These are phyloP conservation scores for Isatis tinctoria DNA, from an alignment of 345 rosid species.

Conservation along the genomic window DNA sequence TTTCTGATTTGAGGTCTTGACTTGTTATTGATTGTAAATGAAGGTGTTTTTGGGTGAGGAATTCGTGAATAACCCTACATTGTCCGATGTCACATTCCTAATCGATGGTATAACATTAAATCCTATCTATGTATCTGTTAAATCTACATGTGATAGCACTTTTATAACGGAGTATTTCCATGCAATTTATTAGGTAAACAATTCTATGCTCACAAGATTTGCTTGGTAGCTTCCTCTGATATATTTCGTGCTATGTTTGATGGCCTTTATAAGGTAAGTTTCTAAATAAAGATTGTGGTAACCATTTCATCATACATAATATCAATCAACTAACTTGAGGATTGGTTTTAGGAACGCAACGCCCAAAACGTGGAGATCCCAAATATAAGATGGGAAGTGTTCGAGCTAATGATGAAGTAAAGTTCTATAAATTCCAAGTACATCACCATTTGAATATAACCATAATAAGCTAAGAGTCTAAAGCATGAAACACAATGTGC, in stretches of 20 bases:
- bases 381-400: slow-evolving; percentile 71
- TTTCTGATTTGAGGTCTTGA: not conserved
- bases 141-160: not conserved
- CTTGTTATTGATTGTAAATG: not conserved
- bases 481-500: slow-evolving; percentile 14
- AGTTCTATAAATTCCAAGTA: not conserved
- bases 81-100: slow-evolving; percentile 69
- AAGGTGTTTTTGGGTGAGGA: slow-evolving; percentile 69
- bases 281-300: not conserved
- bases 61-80: slow-evolving; percentile 59
- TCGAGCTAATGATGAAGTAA: slow-evolving; percentile 77
- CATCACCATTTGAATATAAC: not conserved
- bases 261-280: slow-evolving; percentile 65
- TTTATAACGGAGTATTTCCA: not conserved
- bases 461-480: not conserved
- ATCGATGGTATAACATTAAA: slow-evolving; percentile 47
- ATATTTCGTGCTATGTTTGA: slow-evolving; percentile 83
- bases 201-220: slow-evolving; percentile 68
- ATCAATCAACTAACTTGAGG: slow-evolving; percentile 8
- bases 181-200: slow-evolving; percentile 43
- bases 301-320: not conserved
- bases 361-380: slow-evolving; percentile 75
- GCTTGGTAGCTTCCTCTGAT: slow-evolving; percentile 80
- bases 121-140: not conserved
- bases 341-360: slow-evolving; percentile 52